Conservation (phyloP, 2,329 filamentous ascomycete species). For the Ophiostoma montium region DNA sequence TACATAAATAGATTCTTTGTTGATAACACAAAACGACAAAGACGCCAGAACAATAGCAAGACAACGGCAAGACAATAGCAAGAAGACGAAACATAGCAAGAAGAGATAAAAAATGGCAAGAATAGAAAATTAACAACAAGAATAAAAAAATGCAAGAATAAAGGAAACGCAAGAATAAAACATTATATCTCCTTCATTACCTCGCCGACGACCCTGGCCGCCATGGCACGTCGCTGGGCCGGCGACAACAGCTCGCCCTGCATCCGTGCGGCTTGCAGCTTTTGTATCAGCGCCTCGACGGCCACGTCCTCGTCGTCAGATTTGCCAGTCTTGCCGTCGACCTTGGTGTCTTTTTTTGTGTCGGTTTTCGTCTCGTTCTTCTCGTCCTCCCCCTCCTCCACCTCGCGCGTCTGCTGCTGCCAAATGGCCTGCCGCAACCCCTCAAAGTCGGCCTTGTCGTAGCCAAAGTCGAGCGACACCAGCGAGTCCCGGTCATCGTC, state of each 20-base stretch:
- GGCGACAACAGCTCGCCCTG: conserved; percentile 44
- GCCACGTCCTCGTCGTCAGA: conserved; percentile 38
- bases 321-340: conserved; percentile 34
- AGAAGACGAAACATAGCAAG: no score
- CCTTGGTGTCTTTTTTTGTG: conserved; percentile 11
- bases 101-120: no score
- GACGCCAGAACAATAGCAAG: no score
- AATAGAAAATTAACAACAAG: no score
- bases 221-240: conserved; percentile 45
- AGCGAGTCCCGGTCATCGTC: conserved; percentile 14
- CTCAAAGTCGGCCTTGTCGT: conserved; percentile 38
- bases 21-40: no score
- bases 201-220: conserved; percentile 46
- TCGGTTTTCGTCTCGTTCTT: no score
- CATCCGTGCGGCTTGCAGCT: conserved; percentile 46
- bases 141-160: no score
- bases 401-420: conserved; percentile 18
- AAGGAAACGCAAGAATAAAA: no score
- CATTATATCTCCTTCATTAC: conserved; percentile 49
- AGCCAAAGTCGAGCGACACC: conserved; percentile 31
- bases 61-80: neutral
- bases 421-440: conserved; percentile 39
- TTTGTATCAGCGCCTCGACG: conserved; percentile 49
- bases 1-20: no score
- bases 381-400: neutral